Conservation (phyloP, 1,139 yeast genomes). For the Suhomyces wounanorum region DNA sequence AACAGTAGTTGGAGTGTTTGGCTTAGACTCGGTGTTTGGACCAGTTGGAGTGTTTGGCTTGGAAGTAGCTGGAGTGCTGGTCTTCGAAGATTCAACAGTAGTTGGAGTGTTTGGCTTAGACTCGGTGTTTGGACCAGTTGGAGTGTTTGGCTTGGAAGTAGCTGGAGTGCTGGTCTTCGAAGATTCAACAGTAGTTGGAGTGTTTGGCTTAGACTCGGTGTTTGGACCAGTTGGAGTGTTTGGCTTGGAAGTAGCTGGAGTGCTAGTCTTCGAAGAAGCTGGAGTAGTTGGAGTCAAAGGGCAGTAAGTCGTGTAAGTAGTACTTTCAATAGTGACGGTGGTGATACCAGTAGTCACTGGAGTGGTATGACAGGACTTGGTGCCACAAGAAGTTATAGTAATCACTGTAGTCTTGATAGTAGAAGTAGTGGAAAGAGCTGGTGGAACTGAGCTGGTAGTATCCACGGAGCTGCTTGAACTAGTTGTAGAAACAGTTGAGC, state of each 20-base stretch:
- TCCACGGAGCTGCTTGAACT: conserved; percentile 4
- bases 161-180: neutral
- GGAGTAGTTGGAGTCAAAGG: conserved; percentile 16
- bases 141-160: neutral
- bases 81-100: neutral
- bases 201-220: neutral
- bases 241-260: conserved; percentile 1
- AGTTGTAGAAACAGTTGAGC: conserved; percentile 4
- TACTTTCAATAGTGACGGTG: conserved; percentile 20
- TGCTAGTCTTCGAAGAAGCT: neutral
- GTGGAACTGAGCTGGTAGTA: conserved; percentile 3
- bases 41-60: neutral
- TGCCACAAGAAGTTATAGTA: conserved; percentile 22
- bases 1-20: neutral
- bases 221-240: neutral
- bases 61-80: neutral
- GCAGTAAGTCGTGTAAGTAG: conserved; percentile 23
- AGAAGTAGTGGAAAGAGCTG: conserved; percentile 9
- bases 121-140: neutral
- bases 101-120: neutral
- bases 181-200: neutral
- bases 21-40: neutral
- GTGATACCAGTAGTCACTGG: conserved; percentile 33
- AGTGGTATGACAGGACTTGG: conserved; percentile 21
- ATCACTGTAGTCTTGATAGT: conserved; percentile 22